phyloP scores from a whole-genome alignment of 148 eudicot species.

The Fagopyrum tataricum region DNA sequence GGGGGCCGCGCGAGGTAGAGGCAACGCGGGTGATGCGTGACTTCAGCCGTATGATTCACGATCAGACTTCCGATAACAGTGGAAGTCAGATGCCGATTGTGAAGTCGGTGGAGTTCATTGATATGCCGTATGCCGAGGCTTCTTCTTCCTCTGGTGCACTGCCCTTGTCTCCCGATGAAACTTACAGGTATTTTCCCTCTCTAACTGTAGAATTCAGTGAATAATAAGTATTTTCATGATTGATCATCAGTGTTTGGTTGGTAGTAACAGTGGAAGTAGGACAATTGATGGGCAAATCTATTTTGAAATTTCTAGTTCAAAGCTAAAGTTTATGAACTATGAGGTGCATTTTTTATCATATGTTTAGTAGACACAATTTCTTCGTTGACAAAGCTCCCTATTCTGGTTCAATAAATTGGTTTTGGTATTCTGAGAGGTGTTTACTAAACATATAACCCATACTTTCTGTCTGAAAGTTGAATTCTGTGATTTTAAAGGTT shows the following conservation, averaged over 20 bases:
- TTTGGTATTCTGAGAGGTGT: not conserved
- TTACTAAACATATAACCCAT: not conserved
- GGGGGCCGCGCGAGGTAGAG: slow-evolving; percentile 26
- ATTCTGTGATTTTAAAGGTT: not conserved
- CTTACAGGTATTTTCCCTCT: not conserved
- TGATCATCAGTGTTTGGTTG: not conserved
- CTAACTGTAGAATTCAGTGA: not conserved
- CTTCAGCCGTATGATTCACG: slow-evolving; percentile 48
- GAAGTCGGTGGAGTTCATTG: slow-evolving; percentile 43
- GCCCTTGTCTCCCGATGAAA: not conserved
- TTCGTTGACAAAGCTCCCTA: not conserved
- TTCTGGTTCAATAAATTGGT: not conserved
- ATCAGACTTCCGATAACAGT: slow-evolving; percentile 32
- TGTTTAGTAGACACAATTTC: not conserved
- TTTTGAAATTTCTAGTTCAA: not conserved
- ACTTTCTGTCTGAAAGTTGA: not conserved
- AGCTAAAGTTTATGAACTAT: no score
- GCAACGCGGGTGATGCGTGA: slow-evolving; percentile 24
- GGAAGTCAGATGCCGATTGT: slow-evolving; percentile 28
- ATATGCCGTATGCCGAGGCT: slow-evolving; percentile 50
- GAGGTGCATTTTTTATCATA: not conserved
- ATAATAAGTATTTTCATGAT: not conserved
- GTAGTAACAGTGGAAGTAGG: not conserved
- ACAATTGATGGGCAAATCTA: not conserved
- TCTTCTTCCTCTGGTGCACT: slow-evolving; percentile 20